Base-by-base conservation (phyloP, 2,329 filamentous ascomycete species). In the Penicillium sp. region DNA sequence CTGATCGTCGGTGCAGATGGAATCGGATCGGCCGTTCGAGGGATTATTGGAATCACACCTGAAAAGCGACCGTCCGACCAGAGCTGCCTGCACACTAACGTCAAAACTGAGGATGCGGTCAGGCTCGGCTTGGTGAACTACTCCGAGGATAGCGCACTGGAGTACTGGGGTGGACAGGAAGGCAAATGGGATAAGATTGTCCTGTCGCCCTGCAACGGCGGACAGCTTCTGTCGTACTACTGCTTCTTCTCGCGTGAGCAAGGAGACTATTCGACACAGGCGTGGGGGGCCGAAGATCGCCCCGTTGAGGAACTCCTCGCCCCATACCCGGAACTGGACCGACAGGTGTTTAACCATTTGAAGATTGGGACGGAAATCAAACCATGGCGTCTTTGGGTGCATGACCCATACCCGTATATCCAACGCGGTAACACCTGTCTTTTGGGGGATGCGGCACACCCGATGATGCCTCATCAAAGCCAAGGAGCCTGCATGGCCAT, bases 401-500 rank as follows among this genome's bases (percentile, higher is more conserved):
- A 89, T 68, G 72, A 82, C 31, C 84, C 85, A 1, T 89, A 88
- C 59, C 80, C 81, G 0, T 83, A 84, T 61, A 75, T 84, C 55
- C 72, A 78, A 39, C 82, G 82, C 61, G 73, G 70, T 13, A 76
- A 70, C 26, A 79, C 81, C 1, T 85, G 82, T 51, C 72, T 89
- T 0, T 68, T 89, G 13, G 87, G 87, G 4, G 87, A 89, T 66
- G 86, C 87, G 9, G 85, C 79, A 2, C 85, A 88, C 64, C 86
- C 86, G 2, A 87, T 87, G 83, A 84, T 88, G 81, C 85, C 86
- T 1, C 81, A 89, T 65, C 86, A 89, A 67, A 85, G 82, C 55
- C 86, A 89, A 69, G 86, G 86, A 4, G 85, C 85, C 0, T 87
- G 85, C 62, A 86, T 86, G 84, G 85, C 85, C 0, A 86, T 88